Evolutionary conservation across 78 protist species (phyloP).

Genomic region (Monocercomonoides exilis): DNA sequence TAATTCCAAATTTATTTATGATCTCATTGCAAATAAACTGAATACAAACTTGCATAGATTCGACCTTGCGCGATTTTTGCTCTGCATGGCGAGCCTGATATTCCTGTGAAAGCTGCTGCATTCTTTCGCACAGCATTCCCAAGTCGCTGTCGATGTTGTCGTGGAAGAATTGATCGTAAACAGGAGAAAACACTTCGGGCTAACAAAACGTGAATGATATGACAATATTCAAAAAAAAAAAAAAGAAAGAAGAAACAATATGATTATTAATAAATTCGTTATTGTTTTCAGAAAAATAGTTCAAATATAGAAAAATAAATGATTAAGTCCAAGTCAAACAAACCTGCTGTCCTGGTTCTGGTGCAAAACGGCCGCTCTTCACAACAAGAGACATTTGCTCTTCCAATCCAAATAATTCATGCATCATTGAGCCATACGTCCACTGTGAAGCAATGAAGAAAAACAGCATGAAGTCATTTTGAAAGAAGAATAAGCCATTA

Average conservation of each 20-base stretch:
- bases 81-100: neutral
- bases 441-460: neutral
- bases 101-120: conserved; percentile 9
- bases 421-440: conserved; percentile 24
- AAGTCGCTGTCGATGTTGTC: conserved; percentile 15
- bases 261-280: neutral
- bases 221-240: neutral
- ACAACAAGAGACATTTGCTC: neutral
- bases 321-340: neutral
- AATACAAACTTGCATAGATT: neutral
- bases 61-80: neutral
- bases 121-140: conserved; percentile 6
- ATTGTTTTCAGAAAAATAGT: neutral
- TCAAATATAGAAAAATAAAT: neutral
- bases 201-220: neutral
- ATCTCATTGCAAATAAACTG: neutral
- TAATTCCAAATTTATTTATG: neutral
- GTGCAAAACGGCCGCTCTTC: neutral
- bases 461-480: neutral
- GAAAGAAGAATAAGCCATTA: neutral
- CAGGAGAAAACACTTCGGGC: conserved; percentile 16
- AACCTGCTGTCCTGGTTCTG: neutral
- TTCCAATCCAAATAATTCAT: conserved; percentile 21
- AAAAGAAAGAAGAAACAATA: neutral
- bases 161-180: conserved; percentile 19